Evolutionary conservation across 2,329 filamentous ascomycete species (phyloP).

Genomic region (Drechslera avenae): DNA sequence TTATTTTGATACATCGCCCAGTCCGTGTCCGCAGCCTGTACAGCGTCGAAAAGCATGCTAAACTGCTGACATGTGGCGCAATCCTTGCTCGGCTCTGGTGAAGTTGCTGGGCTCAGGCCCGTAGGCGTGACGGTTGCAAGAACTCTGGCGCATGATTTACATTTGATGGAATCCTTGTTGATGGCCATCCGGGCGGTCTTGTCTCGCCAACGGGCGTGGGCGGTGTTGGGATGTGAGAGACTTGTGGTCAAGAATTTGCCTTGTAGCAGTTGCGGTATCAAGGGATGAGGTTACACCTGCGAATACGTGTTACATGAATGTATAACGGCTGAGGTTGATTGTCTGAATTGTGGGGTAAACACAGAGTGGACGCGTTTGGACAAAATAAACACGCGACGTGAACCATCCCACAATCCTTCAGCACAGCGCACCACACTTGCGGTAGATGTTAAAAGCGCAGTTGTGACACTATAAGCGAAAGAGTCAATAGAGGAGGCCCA

Average conservation of each 20-base stretch:
- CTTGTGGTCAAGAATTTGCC: background rate
- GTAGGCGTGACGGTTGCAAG: conserved; percentile 17
- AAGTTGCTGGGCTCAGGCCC: conserved; percentile 14
- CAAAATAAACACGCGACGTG: conserved; percentile 7
- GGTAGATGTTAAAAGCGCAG: background rate
- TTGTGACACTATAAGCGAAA: background rate
- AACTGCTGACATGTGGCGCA: conserved; percentile 30
- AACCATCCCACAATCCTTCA: background rate
- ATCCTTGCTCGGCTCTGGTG: background rate
- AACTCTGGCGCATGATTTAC: conserved; percentile 10
- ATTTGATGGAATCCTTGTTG: conserved; percentile 5
- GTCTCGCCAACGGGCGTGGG: background rate
- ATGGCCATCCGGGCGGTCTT: conserved; percentile 3
- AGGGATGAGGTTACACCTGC: background rate
- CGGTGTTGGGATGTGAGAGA: background rate
- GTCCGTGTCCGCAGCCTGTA: conserved; percentile 18
- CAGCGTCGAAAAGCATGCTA: conserved; percentile 17
- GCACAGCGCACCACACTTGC: conserved; percentile 1
- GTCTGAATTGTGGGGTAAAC: conserved; percentile 1
- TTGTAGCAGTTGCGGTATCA: background rate
- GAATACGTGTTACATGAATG: background rate
- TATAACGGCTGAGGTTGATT: background rate
- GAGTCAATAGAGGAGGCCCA: background rate
- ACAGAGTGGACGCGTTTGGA: background rate
- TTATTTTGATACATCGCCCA: conserved; percentile 19